Evolutionary conservation across 306 rosid genomes (phyloP).

Genomic region (Castanea sativa): DNA sequence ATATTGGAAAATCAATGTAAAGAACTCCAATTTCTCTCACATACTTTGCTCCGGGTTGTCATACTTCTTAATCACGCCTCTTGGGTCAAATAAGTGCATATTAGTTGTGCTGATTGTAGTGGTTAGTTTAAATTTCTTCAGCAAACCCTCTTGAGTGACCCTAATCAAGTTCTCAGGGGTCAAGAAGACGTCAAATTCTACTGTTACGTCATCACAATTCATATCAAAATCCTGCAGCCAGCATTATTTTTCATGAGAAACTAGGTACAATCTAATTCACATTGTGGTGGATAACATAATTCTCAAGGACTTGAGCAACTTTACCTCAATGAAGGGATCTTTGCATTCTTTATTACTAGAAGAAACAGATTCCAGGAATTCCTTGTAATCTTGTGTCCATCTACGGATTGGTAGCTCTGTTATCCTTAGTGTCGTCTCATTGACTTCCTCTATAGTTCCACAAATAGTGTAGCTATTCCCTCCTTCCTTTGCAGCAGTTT

Average conservation of each 20-base stretch:
- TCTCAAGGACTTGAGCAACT: background rate
- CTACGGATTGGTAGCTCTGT: slow-evolving; percentile 74
- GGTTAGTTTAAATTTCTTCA: slow-evolving; percentile 75
- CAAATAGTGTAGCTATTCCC: slow-evolving; percentile 49
- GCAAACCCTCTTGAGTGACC: slow-evolving; percentile 74
- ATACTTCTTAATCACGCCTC: slow-evolving; percentile 78
- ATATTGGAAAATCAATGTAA: background rate
- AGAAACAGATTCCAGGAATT: slow-evolving; percentile 71
- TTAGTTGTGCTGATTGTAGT: slow-evolving; percentile 62
- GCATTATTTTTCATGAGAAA: background rate
- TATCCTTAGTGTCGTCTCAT: slow-evolving; percentile 62
- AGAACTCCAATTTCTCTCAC: background rate
- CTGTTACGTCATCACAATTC: slow-evolving; percentile 74
- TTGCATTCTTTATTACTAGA: slow-evolving; percentile 66
- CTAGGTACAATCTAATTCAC: background rate
- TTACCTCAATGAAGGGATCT: slow-evolving; percentile 81
- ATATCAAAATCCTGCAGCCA: slow-evolving; percentile 71
- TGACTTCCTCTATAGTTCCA: slow-evolving; percentile 60
- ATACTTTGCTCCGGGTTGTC: slow-evolving; percentile 86
- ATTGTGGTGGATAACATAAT: background rate
- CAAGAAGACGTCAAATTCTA: slow-evolving; percentile 63
- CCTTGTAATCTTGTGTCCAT: slow-evolving; percentile 97
- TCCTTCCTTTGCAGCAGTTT: slow-evolving; percentile 57
- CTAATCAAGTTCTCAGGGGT: slow-evolving; percentile 47
- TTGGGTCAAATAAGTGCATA: slow-evolving; percentile 87